Conservation (phyloP, 805 yeast genomes). For the Vanderwaltozyma polyspora region DNA sequence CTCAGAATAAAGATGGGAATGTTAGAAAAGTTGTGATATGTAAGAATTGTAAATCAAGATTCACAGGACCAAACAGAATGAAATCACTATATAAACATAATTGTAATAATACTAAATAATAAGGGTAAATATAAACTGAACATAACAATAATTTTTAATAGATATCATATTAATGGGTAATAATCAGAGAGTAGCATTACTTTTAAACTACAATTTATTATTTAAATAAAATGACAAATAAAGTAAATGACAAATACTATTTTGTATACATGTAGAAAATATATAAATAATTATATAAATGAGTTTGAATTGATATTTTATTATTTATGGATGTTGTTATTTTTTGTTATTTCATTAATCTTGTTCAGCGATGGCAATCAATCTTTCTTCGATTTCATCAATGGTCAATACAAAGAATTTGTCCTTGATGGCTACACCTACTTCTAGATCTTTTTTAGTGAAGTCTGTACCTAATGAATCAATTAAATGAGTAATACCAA, state of each 20-base stretch:
- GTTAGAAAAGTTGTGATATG: constrained; percentile 21
- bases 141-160: too few relatives aligned
- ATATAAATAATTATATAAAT: too few relatives aligned
- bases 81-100: constrained; percentile 12
- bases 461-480: constrained; percentile 86
- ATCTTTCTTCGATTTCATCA: constrained; percentile 89
- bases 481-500: constrained; percentile 76
- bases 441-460: constrained; percentile 84
- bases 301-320: background rate
- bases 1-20: constrained; percentile 2
- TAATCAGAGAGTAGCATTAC: too few relatives aligned
- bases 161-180: too few relatives aligned
- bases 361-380: constrained; percentile 91
- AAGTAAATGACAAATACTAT: too few relatives aligned
- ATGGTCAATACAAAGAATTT: constrained; percentile 64
- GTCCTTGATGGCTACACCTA: constrained; percentile 71
- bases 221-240: too few relatives aligned
- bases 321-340: background rate
- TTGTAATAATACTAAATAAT: constrained; percentile 5
- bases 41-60: constrained; percentile 16
- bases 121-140: too few relatives aligned
- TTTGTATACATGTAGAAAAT: too few relatives aligned
- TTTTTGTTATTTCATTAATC: constrained; percentile 38
- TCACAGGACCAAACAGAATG: constrained; percentile 17
- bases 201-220: too few relatives aligned